Percentiles rank a stretch among this genome's conserved stretches.
Evolutionary conservation across 176 grass and related monocot genomes (phyloP).

Genomic region (Eleusine coracana): DNA sequence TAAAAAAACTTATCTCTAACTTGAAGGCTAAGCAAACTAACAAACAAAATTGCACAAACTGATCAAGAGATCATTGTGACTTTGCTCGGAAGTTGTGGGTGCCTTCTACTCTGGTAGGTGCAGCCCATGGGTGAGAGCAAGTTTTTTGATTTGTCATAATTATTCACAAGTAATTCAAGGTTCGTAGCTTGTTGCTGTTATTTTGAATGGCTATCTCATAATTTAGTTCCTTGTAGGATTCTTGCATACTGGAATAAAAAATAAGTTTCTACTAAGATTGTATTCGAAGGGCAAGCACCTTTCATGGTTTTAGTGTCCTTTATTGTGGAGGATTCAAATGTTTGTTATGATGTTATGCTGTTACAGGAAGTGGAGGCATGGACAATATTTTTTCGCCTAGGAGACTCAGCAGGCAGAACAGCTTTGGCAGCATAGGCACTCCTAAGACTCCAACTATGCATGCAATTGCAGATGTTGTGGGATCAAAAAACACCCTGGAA

Average conservation of each 20-base stretch:
- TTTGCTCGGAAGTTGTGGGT: not conserved
- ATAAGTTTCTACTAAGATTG: not conserved
- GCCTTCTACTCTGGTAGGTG: not conserved
- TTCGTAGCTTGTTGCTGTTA: conserved; percentile 17
- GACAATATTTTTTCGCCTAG: conserved; percentile 73
- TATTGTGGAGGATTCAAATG: not conserved
- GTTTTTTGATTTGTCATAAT: not conserved
- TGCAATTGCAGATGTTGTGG: conserved; percentile 22
- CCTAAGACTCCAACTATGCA: conserved; percentile 64
- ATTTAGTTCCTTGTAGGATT: not conserved
- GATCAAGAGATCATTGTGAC: not conserved
- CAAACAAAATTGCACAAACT: not conserved
- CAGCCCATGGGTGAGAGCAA: not conserved
- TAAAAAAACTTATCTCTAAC: not conserved
- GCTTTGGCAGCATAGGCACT: conserved; percentile 73
- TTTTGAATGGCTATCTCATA: not conserved
- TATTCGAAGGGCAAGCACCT: not conserved
- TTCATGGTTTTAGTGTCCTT: not conserved
- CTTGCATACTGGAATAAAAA: not conserved
- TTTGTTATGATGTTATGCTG: conserved; percentile 23
- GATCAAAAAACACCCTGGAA: conserved; percentile 60
- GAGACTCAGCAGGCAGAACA: conserved; percentile 84
- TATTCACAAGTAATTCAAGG: not conserved
- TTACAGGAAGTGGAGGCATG: conserved; percentile 77
- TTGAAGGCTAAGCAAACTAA: not conserved